A percentile compares a stretch with the other conserved stretches of the same genome.
Evolutionary conservation across 78 protist species (phyloP).

Genomic region (Dictyostelium discoideum): DNA sequence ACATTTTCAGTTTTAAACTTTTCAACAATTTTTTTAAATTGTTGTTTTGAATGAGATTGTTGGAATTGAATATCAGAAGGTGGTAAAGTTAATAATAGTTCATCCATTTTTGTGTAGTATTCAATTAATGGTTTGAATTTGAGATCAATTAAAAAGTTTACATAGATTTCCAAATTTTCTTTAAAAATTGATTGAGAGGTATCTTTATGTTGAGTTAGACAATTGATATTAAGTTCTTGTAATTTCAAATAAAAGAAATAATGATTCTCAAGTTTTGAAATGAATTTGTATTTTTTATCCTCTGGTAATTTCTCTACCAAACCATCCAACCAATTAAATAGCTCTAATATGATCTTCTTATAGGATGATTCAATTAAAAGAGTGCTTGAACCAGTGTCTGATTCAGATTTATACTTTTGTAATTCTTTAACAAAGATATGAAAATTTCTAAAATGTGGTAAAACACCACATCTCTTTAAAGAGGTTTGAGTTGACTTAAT

Average conservation of each 20-base stretch:
- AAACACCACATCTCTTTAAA: slow-evolving; percentile 65
- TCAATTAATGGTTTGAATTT: slow-evolving; percentile 61
- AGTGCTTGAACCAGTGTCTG: neutral
- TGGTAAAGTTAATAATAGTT: slow-evolving; percentile 50
- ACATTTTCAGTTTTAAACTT: slow-evolving; percentile 80
- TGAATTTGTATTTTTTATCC: slow-evolving; percentile 45
- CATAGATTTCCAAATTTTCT: slow-evolving; percentile 18
- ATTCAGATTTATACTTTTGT: slow-evolving; percentile 16
- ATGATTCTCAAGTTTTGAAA: slow-evolving; percentile 64
- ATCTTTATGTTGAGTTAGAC: slow-evolving; percentile 19
- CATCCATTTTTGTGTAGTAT: slow-evolving; percentile 62
- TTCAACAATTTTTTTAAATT: slow-evolving; percentile 71
- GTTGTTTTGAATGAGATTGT: slow-evolving; percentile 77
- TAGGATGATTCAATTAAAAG: slow-evolving; percentile 26
- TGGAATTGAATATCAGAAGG: slow-evolving; percentile 81
- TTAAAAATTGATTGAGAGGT: neutral
- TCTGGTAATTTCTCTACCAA: slow-evolving; percentile 55
- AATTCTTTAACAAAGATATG: slow-evolving; percentile 32
- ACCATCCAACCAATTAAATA: slow-evolving; percentile 48
- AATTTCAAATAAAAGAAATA: slow-evolving; percentile 37
- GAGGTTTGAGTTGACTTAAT: slow-evolving; percentile 67
- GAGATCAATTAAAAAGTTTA: slow-evolving; percentile 6
- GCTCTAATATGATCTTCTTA: slow-evolving; percentile 22
- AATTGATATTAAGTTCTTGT: slow-evolving; percentile 12
- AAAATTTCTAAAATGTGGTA: slow-evolving; percentile 54